Evolutionary conservation across 306 rosid species (phyloP), one percentile per base, ranked within the genome.

Genomic region (Malus asiatica): DNA sequence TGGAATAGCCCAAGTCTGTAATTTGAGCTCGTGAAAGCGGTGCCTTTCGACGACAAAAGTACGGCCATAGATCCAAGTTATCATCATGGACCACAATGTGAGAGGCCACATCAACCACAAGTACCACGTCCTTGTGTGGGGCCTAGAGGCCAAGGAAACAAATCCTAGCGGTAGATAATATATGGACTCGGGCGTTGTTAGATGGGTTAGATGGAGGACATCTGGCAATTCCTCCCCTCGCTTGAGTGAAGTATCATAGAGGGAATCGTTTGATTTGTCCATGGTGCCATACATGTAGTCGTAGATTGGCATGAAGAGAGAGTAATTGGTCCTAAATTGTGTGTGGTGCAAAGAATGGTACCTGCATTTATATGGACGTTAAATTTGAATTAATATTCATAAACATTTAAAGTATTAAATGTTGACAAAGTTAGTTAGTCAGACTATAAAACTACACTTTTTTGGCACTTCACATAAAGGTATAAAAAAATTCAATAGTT

Each of bases 271-370:
- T 6, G 83, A 74, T 27, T 74, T 77, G 71, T 84, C 88, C 79
- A 42, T 19, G n/a, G 88, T 84, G 3, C 71, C 76, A 23, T 81
- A 81, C 2, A 84, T 32, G 83, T 61, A 78, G 13, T 84, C 88
- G 22, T 84, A 84, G 11, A 84, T 0, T 0, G 85, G 83, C 88
- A 84, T 81, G 25, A 84, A 84, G 1, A 84, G 62, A 1, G 85
- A 81, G 80, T 84, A 84, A 25, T 84, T 84, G 44, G 83, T 81
- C 20, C 88, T 73, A 53, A 86, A 86, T 52, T 86, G 85, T 0
- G 89, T 83, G 67, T 86, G 87, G 53, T 86, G 86, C 11, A 83
- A 76, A 0, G 89, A 86, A 14, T 86, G 87, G 13, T 42, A 83
- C 83, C 87, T 86, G 45, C 27, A 14, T 40, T 14, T 51, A 8